Percentiles rank a stretch among this genome's conserved stretches.
Evolutionary conservation across 306 rosid genomes (phyloP).

Genomic region (Fragaria nilgerrensis): DNA sequence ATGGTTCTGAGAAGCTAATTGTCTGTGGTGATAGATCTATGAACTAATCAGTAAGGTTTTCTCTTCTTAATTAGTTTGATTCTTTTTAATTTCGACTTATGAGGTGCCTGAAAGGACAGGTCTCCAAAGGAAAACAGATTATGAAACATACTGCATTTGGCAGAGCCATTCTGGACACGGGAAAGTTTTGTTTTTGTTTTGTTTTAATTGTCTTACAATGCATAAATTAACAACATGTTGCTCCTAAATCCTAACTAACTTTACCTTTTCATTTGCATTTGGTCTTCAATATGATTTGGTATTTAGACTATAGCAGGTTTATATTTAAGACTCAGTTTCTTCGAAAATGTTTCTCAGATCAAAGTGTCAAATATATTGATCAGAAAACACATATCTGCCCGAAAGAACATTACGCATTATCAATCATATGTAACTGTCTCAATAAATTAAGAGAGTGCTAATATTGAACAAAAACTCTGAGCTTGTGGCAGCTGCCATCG

Average conservation of each 20-base stretch:
- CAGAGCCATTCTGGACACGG: background rate
- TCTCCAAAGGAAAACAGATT: background rate
- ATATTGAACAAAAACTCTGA: conserved; percentile 19
- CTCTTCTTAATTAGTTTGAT: background rate
- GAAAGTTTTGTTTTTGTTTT: background rate
- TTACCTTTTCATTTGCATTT: background rate
- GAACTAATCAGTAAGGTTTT: background rate
- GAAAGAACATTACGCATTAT: background rate
- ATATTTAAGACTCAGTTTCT: background rate
- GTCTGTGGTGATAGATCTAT: background rate
- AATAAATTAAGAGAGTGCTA: conserved; percentile 19
- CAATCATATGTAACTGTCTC: background rate
- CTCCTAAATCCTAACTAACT: background rate
- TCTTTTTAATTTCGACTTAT: background rate
- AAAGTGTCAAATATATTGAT: background rate
- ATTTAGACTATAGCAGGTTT: background rate
- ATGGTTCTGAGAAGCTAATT: conserved; percentile 15
- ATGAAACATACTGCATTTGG: background rate
- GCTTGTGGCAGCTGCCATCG: conserved; percentile 49
- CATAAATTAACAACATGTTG: background rate
- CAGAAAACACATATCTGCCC: background rate
- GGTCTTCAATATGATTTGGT: background rate
- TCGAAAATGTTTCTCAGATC: background rate
- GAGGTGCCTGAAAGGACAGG: conserved; percentile 1
- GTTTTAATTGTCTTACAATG: background rate